Conservation (phyloP, 1,284 basidiomycete species). For the Takashimella tepidaria region DNA sequence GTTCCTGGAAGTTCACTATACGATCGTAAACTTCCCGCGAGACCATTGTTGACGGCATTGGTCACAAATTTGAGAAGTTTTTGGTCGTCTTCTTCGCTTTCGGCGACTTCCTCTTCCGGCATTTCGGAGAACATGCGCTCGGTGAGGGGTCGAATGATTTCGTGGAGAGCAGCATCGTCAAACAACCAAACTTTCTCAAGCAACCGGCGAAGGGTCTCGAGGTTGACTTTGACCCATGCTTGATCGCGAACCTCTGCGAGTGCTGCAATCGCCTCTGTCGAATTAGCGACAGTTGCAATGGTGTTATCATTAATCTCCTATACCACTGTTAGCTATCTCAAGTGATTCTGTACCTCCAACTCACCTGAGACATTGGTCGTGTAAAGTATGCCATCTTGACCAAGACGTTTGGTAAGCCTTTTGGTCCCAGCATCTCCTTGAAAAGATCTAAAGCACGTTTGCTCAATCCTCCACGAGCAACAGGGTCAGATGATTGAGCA, state of each 20-base stretch:
- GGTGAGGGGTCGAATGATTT: slow-evolving; percentile 75
- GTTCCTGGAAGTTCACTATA: slow-evolving; percentile 61
- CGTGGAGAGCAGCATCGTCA: slow-evolving; percentile 70
- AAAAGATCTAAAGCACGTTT: slow-evolving; percentile 76
- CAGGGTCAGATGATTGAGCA: slow-evolving; percentile 65
- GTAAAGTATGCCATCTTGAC: slow-evolving; percentile 88
- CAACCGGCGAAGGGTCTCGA: slow-evolving; percentile 75
- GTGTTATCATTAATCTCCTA: slow-evolving; percentile 69
- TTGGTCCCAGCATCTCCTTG: slow-evolving; percentile 70
- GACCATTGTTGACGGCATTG: slow-evolving; percentile 70
- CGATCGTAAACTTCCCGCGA: slow-evolving; percentile 33
- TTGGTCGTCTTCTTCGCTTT: slow-evolving; percentile 58
- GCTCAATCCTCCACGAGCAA: slow-evolving; percentile 60
- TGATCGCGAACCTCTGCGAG: slow-evolving; percentile 79
- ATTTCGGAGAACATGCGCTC: slow-evolving; percentile 79
- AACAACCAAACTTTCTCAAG: slow-evolving; percentile 80
- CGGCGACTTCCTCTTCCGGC: slow-evolving; percentile 75
- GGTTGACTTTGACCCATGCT: slow-evolving; percentile 74
- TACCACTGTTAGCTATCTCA: slow-evolving; percentile 6
- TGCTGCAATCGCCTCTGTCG: slow-evolving; percentile 84
- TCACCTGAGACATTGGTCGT: slow-evolving; percentile 71
- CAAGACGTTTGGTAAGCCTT: slow-evolving; percentile 88
- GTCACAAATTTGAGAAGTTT: slow-evolving; percentile 77
- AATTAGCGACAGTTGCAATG: slow-evolving; percentile 68
- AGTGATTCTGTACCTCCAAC: slow-evolving; percentile 23